Conservation (phyloP, 129 eudicot species). For the Artemisia annua region DNA sequence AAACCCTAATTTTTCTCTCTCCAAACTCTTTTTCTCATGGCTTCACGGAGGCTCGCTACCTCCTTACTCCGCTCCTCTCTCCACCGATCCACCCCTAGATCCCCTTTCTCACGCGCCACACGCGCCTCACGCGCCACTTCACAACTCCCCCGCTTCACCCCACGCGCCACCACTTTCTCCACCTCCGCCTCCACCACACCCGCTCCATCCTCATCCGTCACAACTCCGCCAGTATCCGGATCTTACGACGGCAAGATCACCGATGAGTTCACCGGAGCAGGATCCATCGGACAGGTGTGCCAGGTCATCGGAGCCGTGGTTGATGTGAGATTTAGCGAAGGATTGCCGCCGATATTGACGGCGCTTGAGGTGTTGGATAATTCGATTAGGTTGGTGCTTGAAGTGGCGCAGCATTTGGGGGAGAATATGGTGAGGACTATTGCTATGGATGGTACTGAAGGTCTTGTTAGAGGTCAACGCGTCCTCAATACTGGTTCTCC, state of each 20-base stretch:
- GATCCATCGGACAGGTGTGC: slow-evolving; percentile 82
- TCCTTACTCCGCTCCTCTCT: slow-evolving; percentile 65
- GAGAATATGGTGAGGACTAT: slow-evolving; percentile 89
- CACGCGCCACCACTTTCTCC: slow-evolving; percentile 48
- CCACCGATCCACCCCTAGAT: slow-evolving; percentile 43
- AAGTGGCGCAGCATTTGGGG: slow-evolving; percentile 97
- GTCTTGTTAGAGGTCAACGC: slow-evolving; percentile 85
- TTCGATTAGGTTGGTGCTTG: slow-evolving; percentile 76
- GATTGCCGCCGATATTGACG: slow-evolving; percentile 90
- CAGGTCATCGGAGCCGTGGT: slow-evolving; percentile 99
- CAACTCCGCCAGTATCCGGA: background rate
- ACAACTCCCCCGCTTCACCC: slow-evolving; percentile 36
- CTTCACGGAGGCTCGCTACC: slow-evolving; percentile 65
- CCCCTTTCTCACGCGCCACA: slow-evolving; percentile 37
- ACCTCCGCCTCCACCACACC: slow-evolving; percentile 51
- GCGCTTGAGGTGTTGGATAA: slow-evolving; percentile 88
- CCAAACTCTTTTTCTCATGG: slow-evolving; percentile 19
- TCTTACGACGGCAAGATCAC: slow-evolving; percentile 59
- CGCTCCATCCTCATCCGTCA: slow-evolving; percentile 14
- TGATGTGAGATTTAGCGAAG: slow-evolving; percentile 88
- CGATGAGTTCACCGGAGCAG: slow-evolving; percentile 89
- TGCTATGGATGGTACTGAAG: slow-evolving; percentile 99
- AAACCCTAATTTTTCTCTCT: background rate
- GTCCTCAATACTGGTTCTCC: slow-evolving; percentile 98
- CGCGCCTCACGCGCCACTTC: slow-evolving; percentile 21